Percentiles rank a stretch among this genome's conserved stretches.
Evolutionary conservation across 1,284 basidiomycete species (phyloP).

Genomic region (Cutaneotrichosporon sp.): DNA sequence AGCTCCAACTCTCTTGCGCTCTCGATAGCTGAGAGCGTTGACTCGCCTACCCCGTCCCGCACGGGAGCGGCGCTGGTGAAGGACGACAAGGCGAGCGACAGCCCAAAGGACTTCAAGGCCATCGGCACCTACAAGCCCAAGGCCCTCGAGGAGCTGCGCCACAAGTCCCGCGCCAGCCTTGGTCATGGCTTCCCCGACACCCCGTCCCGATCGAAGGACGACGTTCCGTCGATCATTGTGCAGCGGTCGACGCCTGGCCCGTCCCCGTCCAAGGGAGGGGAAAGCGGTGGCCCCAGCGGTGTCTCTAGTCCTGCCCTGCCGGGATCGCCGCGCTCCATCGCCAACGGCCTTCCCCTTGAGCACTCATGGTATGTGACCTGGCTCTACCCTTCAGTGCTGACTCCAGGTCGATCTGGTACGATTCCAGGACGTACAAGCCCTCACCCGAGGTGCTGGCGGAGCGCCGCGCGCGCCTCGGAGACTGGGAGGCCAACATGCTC

Average conservation of each 20-base stretch:
- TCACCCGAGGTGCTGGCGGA: conserved; percentile 54
- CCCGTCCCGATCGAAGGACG: conserved; percentile 6
- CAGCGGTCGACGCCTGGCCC: conserved; percentile 33
- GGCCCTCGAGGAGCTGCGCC: not conserved
- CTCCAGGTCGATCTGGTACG: conserved; percentile 81
- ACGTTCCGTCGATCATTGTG: conserved; percentile 21
- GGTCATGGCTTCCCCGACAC: conserved; percentile 17
- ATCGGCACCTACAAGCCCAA: conserved; percentile 1
- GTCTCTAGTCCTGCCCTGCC: not conserved
- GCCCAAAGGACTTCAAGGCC: not conserved
- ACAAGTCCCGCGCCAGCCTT: conserved; percentile 6
- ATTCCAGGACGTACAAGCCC: conserved; percentile 73
- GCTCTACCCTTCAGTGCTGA: not conserved
- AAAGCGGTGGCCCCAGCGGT: not conserved
- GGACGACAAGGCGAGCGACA: not conserved
- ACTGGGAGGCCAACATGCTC: conserved; percentile 67
- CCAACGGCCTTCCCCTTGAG: conserved; percentile 72
- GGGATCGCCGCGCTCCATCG: not conserved
- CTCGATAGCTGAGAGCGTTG: not conserved
- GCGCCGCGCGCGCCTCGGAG: conserved; percentile 31
- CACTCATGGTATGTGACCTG: conserved; percentile 68
- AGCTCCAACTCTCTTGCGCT: not conserved
- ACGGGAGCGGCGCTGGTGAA: not conserved
- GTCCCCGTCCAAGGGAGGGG: not conserved
- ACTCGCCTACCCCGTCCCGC: not conserved